Evolutionary conservation across 306 rosid species (phyloP), one percentile per base, ranked within the genome.

Genomic region (Carpinus viminea): DNA sequence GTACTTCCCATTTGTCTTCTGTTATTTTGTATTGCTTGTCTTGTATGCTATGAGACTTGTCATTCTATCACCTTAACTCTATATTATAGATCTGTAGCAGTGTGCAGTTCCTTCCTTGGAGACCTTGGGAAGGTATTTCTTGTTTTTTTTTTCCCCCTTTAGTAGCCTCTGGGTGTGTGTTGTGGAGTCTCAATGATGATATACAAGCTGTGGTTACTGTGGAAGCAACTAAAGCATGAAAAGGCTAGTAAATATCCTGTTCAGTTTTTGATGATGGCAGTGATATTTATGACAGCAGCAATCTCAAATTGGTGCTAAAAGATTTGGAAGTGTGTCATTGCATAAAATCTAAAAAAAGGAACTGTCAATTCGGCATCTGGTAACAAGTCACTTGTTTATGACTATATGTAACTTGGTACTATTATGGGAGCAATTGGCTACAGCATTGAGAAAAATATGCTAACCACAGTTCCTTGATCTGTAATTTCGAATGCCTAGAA

Each of bases 91-190:
- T 94, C 5, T 94, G 98, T 76, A 91, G 93, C 86, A 88, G 92
- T 4, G 93, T 86, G 52, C 93, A 94, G 75, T 94, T 94, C 82
- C 98, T 94, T 92, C 94, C 98, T 79, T 94, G 98, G 98, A 88
- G 85, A 91, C 89, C 96, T 52, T 94, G 97, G 93, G 98, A 94
- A 94, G 97, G 96, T 94, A 85, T 77, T 71, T 75, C 41, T 56
- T 56, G 17, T 64, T 38, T 84, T 76, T 55, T 80, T 54, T 56
- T 47, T 8, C 74, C 1, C 18, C n/a, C 62, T 73, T 68, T 9
- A 71, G 8, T 11, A 48, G 10, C 38, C 60, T 16, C 48, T 6
- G 18, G n/a, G 12, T 31, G 43, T 13, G 1, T 2, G 34, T 31
- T 3, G 28, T 28, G 68, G 68, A 31, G 43, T 61, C 41, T 61